Evolutionary conservation across 352 stramenopile genomes (phyloP), one percentile per base, ranked within the genome.

Genomic region (Phytophthora citricola): DNA sequence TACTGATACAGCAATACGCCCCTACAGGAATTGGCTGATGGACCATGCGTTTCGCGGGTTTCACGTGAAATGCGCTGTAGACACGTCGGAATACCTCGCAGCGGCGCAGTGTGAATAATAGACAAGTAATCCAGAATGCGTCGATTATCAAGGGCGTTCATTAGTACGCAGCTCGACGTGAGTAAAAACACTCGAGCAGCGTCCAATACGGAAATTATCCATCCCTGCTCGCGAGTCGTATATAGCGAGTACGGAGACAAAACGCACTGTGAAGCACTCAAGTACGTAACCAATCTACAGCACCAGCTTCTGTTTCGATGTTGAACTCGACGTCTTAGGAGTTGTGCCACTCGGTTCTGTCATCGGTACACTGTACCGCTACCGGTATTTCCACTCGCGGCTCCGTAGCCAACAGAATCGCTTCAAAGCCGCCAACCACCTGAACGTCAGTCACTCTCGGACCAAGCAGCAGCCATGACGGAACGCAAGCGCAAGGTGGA

Each of bases 401-500:
- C 58, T 36, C 17, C 49, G 22, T 36, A 47, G 36, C 57, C 57
- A 63, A 63, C 34, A 63, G 34, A 58, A 46, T 50, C 29, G 12
- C 31, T 14, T 36, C 8, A 12, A 36, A 43, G 17, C 27, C 27
- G 12, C 27, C 57, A 60, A 41, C 44, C 63, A 58, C 8, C 29
- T 17, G 53, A 36, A 47, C 48, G 55, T 49, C 52, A 58, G 45
- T 54, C 53, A 53, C 17, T 58, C 58, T 43, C 27, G 15, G 48
- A 66, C 40, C 24, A 48, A 60, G 48, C 22, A 62, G 40, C 31
- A 39, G 17, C 26, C 17, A 93, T 91, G 82, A 64, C 78, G 15
- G 81, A 80, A 55, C 84, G 83, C 27, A 93, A 93, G 76, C 81
- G 80, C 48, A 81, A 73, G 59, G 45, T 93, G 17, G 82, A 91